Base-by-base conservation (phyloP, 1,284 basidiomycete genomes). In the Tylopilus sp. region DNA sequence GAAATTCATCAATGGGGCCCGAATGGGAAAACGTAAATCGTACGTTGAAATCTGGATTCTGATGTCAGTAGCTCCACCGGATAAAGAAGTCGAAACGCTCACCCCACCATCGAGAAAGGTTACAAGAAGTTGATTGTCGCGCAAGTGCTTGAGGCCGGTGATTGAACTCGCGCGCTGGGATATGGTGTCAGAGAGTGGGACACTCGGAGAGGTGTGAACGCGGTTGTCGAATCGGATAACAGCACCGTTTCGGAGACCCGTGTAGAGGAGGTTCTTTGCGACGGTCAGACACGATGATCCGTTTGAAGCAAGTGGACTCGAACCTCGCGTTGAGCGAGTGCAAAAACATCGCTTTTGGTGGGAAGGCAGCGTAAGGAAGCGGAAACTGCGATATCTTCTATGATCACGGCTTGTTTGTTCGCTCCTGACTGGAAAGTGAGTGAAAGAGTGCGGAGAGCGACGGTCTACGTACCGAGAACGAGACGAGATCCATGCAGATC, bases 141-240 rank as follows among this genome's bases (percentile, higher is more conserved):
- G 68, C 2, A 84, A 57, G 14, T 73, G 59, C 31, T 73, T 72
- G 12, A 89, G 66, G 55, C 78, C 74, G 0, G 78, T 71, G 7
- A 85, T 71, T 3, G 81, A 75, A 46, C 71, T 73, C 10, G 66
- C 62, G 35, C 62, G 58, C 14, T 55, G 55, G 30, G 55, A 73
- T 20, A 66, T 56, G 24, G 63, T 64, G 15, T 70, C 65, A 48
- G 81, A 71, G 15, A 84, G 64, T 31, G 64, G 67, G 44, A 74
- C 64, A 1, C 67, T 67, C 20, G 60, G 63, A 17, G 61, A 56
- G 42, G 66, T 67, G 12, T 64, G 60, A 31, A 72, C 48, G 24
- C 85, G 81, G 36, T 73, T 70, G 63, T 88, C 85, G 57, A 84
- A 86, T 18, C 80, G 74, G 28, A 71, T 63, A 44, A 87, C 71